phyloP scores from a whole-genome alignment of 176 grass and related monocot genomes.

The maize (Zea mays) region DNA sequence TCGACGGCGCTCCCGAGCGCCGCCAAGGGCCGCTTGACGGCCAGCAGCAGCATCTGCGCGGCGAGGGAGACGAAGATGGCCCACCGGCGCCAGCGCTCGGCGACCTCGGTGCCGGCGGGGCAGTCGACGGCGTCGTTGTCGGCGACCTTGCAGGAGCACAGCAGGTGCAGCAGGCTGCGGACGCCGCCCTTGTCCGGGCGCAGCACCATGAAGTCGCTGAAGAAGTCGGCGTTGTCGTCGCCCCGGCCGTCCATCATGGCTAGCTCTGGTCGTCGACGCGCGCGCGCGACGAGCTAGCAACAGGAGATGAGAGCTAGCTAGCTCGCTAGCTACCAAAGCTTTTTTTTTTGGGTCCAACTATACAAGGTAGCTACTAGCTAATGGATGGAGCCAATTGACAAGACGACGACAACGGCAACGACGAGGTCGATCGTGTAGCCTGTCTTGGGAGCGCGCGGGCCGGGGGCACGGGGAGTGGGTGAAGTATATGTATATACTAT shows the following conservation, averaged over 20 bases:
- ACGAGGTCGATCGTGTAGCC: not conserved
- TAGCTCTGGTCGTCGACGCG: not conserved
- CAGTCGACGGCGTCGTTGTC: constrained; percentile 54
- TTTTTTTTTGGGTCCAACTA: too few relatives aligned
- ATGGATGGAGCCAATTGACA: too few relatives aligned
- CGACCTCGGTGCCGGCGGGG: constrained; percentile 27
- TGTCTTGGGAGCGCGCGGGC: too few relatives aligned
- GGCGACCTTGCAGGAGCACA: constrained; percentile 46
- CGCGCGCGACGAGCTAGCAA: too few relatives aligned
- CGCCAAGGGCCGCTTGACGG: constrained; percentile 51
- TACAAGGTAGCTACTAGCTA: too few relatives aligned
- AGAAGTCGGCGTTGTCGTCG: too few relatives aligned
- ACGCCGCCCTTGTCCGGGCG: constrained; percentile 55
- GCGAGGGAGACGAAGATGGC: constrained; percentile 55
- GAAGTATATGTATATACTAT: too few relatives aligned
- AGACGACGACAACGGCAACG: too few relatives aligned
- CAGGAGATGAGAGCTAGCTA: not conserved
- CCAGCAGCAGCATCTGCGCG: constrained; percentile 56
- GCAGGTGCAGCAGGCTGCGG: constrained; percentile 51
- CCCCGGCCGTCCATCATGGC: constrained; percentile 38
- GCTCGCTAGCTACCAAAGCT: not conserved
- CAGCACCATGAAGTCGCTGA: constrained; percentile 59
- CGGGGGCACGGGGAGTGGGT: too few relatives aligned
- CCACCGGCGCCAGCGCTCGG: constrained; percentile 42
- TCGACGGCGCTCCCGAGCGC: constrained; percentile 41